Evolutionary conservation across 495 filamentous ascomycete species (phyloP).

Genomic region (Penicillium coprophilum): DNA sequence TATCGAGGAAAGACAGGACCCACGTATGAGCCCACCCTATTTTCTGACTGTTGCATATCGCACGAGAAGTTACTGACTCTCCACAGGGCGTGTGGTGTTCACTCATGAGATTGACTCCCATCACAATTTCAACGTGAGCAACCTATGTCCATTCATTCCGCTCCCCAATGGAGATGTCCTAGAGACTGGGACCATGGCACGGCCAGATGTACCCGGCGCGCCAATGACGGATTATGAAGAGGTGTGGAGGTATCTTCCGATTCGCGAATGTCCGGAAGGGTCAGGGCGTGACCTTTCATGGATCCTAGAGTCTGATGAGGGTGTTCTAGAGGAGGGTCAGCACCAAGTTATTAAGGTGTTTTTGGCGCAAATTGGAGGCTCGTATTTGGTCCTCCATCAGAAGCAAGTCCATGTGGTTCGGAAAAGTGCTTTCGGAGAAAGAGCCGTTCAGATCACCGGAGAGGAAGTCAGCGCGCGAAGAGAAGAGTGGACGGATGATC

Average conservation of each 20-base stretch:
- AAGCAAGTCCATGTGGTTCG: not conserved
- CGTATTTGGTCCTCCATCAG: constrained; percentile 4
- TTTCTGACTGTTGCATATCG: not conserved
- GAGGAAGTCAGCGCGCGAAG: not conserved
- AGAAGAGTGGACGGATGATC: not conserved
- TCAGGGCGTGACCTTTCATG: not conserved
- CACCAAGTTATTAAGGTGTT: not conserved
- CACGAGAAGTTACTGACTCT: not conserved
- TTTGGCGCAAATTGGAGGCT: not conserved
- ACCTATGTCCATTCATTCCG: constrained; percentile 10
- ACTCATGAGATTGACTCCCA: constrained; percentile 22
- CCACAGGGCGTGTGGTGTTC: constrained; percentile 7
- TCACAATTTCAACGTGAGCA: constrained; percentile 16
- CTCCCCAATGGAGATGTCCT: constrained; percentile 24
- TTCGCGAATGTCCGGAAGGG: not conserved
- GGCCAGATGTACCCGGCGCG: constrained; percentile 21
- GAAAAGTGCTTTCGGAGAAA: not conserved
- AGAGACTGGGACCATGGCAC: constrained; percentile 26
- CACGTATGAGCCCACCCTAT: not conserved
- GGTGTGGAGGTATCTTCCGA: constrained; percentile 12
- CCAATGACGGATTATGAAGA: constrained; percentile 16
- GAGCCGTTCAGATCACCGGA: not conserved
- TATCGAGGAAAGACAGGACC: not conserved
- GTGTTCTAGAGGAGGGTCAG: not conserved
- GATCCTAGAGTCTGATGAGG: constrained; percentile 15